phyloP scores from a whole-genome alignment of 805 yeast species.

The Cyberlindnera samutprakarnensis region DNA sequence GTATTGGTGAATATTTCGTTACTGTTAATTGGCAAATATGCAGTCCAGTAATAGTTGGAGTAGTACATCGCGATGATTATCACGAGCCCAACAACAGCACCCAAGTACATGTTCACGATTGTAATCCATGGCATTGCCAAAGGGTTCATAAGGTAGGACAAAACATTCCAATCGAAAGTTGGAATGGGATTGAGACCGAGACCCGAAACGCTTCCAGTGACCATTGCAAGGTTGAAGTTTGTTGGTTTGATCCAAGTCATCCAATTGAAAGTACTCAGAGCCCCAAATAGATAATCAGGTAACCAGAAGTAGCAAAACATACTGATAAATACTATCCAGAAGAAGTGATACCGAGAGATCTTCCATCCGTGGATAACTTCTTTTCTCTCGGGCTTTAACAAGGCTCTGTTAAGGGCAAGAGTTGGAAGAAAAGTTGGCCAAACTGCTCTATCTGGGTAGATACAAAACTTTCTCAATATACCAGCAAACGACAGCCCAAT shows the following conservation, averaged over 20 bases:
- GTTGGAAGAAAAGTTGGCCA: constrained; percentile 51
- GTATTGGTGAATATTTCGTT: constrained; percentile 44
- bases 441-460: constrained; percentile 42
- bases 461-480: constrained; percentile 47
- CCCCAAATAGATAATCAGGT: constrained; percentile 35
- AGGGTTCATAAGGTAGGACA: constrained; percentile 32
- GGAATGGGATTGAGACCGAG: constrained; percentile 48
- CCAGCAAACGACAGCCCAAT: constrained; percentile 67
- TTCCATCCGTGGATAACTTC: constrained; percentile 27
- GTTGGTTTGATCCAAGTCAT: constrained; percentile 49
- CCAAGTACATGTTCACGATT: constrained; percentile 24
- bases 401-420: constrained; percentile 42
- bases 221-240: constrained; percentile 37
- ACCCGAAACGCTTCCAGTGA: constrained; percentile 40
- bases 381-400: constrained; percentile 29
- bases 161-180: constrained; percentile 45
- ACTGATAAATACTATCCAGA: constrained; percentile 23
- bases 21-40: constrained; percentile 35
- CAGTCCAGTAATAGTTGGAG: constrained; percentile 33
- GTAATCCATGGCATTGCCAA: constrained; percentile 41
- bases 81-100: constrained; percentile 26
- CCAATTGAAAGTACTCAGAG: constrained; percentile 43
- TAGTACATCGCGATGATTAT: constrained; percentile 31
- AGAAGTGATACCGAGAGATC: constrained; percentile 28
- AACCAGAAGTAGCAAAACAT: constrained; percentile 39